Evolutionary conservation across 2,329 filamentous ascomycete species (phyloP).

Genomic region (Cordyceps farinosa): DNA sequence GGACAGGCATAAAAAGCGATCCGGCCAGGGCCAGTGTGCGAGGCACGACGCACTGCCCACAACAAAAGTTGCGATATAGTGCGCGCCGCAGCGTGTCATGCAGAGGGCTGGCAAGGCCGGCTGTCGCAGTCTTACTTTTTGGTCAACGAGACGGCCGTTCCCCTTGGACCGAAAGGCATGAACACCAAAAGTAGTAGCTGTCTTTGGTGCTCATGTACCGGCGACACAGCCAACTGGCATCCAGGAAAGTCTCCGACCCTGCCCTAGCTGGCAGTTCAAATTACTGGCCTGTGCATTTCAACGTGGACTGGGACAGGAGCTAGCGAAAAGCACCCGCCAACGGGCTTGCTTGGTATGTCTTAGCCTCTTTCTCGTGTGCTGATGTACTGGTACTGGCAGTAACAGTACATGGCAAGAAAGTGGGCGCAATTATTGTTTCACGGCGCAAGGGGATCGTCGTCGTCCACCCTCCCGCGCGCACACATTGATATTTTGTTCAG

Average conservation of each 20-base stretch:
- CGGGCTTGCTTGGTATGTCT: constrained; percentile 6
- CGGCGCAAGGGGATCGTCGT: neutral
- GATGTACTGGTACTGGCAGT: too few relatives aligned
- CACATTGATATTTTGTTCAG: neutral
- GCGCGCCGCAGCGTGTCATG: neutral
- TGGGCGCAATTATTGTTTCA: neutral
- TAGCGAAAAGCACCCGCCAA: neutral
- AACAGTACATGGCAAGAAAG: neutral
- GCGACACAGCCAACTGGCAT: neutral
- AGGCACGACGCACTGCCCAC: neutral
- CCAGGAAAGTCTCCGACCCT: neutral
- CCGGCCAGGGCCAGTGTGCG: neutral
- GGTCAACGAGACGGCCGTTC: neutral
- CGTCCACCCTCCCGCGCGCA: neutral
- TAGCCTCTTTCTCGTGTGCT: neutral
- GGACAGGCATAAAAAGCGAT: neutral
- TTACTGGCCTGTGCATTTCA: constrained; percentile 13
- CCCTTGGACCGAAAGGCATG: neutral
- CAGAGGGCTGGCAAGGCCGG: neutral
- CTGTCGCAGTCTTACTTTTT: neutral
- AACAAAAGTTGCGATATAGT: neutral
- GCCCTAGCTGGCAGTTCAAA: neutral
- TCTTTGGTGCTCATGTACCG: neutral
- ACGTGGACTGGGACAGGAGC: neutral
- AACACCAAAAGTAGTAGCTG: neutral